A percentile compares a stretch with the other conserved stretches of the same genome.
Evolutionary conservation across 2,329 filamentous ascomycete genomes (phyloP).

Genomic region (Pseudogymnoascus sp.): DNA sequence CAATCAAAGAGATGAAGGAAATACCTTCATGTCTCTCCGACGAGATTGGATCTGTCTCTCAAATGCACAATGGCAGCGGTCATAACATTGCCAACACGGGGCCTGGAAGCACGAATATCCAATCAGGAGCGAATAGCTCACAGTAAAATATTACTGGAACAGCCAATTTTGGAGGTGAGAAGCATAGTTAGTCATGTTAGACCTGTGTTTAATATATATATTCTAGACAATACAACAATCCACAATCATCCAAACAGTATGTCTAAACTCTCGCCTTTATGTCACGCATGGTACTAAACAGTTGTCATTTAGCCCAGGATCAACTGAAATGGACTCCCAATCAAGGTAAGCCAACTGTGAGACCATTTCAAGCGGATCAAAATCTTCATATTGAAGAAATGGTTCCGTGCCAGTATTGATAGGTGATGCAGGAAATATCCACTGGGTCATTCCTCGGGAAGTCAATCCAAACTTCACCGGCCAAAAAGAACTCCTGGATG

Average conservation of each 20-base stretch:
- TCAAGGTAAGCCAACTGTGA: background rate
- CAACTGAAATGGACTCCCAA: background rate
- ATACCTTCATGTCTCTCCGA: conserved; percentile 13
- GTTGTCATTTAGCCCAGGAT: background rate
- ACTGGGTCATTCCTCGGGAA: background rate
- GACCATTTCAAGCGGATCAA: background rate
- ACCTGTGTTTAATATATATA: background rate
- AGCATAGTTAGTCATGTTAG: background rate
- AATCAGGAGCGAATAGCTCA: background rate
- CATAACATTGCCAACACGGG: background rate
- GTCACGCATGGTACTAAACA: background rate
- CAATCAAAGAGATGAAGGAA: conserved; percentile 14
- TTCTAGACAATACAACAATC: background rate
- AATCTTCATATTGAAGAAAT: background rate
- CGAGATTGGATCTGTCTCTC: background rate
- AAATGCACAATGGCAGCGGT: background rate
- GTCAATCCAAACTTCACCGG: background rate
- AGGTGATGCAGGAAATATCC: background rate
- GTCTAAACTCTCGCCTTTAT: background rate
- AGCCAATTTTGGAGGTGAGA: background rate
- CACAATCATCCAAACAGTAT: background rate
- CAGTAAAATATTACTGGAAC: background rate
- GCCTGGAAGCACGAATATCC: conserved; percentile 4
- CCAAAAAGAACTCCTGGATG: background rate
- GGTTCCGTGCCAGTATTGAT: background rate